Evolutionary conservation across 164 flowering plant genomes (phyloP).

Genomic region (Kingdonia uniflora): DNA sequence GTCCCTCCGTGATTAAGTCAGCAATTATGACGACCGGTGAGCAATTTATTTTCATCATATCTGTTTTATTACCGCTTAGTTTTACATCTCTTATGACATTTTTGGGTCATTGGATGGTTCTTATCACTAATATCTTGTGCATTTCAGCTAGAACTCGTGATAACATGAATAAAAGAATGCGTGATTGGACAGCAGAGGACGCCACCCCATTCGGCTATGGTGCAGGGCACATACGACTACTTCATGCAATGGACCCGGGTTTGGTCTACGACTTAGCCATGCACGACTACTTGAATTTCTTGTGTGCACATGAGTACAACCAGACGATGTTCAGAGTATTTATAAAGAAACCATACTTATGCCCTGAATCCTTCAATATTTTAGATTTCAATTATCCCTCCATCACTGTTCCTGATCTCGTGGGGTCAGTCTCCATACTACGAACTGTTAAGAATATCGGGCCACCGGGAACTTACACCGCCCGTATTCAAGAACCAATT

Average conservation of each 20-base stretch:
- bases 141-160: constrained; percentile 36
- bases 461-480: constrained; percentile 14
- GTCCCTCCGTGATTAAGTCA: constrained; percentile 62
- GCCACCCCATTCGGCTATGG: constrained; percentile 54
- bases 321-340: constrained; percentile 10
- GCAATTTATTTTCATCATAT: not conserved
- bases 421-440: constrained; percentile 5
- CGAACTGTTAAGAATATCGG: constrained; percentile 22
- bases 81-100: not conserved
- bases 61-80: too few relatives aligned
- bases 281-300: constrained; percentile 16
- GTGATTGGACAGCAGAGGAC: constrained; percentile 5
- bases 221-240: constrained; percentile 55
- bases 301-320: constrained; percentile 29
- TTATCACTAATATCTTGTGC: not conserved
- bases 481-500: constrained; percentile 2
- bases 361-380: constrained; percentile 8
- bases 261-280: constrained; percentile 29
- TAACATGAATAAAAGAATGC: constrained; percentile 24
- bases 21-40: constrained; percentile 73
- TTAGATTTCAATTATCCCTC: constrained; percentile 22
- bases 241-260: constrained; percentile 54
- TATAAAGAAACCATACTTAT: constrained; percentile 8
- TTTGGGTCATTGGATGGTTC: not conserved
- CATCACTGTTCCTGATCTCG: constrained; percentile 11